Percentiles rank a stretch among this genome's conserved stretches.
Evolutionary conservation across 176 grass and related monocot species (phyloP).

Genomic region (Calamus simplicifolius): DNA sequence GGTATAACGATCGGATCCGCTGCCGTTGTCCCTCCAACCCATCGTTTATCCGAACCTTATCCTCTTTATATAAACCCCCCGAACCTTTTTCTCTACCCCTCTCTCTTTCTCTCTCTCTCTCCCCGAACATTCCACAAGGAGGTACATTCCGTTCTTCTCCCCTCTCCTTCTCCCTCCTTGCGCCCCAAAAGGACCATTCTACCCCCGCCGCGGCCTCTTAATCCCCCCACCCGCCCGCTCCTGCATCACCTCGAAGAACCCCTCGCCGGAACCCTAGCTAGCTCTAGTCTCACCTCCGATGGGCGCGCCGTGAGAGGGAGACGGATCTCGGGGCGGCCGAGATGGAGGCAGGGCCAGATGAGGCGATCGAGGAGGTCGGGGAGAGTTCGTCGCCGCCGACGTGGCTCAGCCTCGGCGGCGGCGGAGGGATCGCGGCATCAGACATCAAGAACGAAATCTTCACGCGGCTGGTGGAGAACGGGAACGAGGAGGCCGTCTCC

Average conservation of each 20-base stretch:
- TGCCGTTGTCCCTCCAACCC: no score
- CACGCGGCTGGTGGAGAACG: conserved; percentile 62
- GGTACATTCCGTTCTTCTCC: not conserved
- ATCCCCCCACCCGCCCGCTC: conserved; percentile 18
- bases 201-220: conserved; percentile 19
- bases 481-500: conserved; percentile 47
- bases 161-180: not conserved
- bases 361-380: conserved; percentile 74
- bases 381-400: conserved; percentile 84
- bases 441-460: conserved; percentile 47
- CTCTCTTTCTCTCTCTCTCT: not conserved
- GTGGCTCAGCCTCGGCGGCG: conserved; percentile 3
- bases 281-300: not conserved
- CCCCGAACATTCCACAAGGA: not conserved
- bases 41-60: no score
- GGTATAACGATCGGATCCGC: no score
- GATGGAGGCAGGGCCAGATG: conserved; percentile 11
- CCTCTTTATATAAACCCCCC: no score
- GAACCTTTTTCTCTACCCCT: no score
- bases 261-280: conserved; percentile 21
- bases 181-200: conserved; percentile 19
- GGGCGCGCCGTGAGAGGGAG: not conserved
- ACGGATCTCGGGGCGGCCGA: not conserved
- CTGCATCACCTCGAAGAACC: conserved; percentile 6
- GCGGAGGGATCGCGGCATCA: conserved; percentile 20